Conservation (phyloP, 345 rosid species). For the Euphorbia pulcherrima region DNA sequence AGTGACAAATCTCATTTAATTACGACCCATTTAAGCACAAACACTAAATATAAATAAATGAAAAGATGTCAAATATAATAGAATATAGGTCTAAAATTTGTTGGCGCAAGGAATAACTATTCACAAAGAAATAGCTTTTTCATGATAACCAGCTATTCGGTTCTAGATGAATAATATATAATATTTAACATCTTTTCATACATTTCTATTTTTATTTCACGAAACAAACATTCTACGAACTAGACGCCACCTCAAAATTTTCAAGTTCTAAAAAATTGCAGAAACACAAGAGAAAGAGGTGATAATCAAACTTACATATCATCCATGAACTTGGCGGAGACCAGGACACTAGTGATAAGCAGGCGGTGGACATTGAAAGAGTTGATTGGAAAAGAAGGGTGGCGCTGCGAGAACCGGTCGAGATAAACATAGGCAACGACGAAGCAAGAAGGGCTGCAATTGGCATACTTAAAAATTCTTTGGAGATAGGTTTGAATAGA, state of each 20-base stretch:
- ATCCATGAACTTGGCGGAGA: constrained; percentile 81
- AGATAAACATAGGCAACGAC: constrained; percentile 69
- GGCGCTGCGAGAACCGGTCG: constrained; percentile 54
- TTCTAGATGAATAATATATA: too few relatives aligned
- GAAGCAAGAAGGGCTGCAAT: constrained; percentile 71
- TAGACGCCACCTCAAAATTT: too few relatives aligned
- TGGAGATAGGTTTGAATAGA: constrained; percentile 61
- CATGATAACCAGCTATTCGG: too few relatives aligned
- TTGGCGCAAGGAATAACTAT: too few relatives aligned
- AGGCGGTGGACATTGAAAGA: constrained; percentile 65
- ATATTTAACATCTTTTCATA: too few relatives aligned
- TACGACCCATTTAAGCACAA: not conserved
- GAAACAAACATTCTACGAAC: too few relatives aligned
- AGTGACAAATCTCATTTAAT: not conserved
- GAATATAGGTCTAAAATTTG: too few relatives aligned
- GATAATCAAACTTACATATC: constrained; percentile 53
- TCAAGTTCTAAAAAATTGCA: too few relatives aligned
- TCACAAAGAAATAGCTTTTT: too few relatives aligned
- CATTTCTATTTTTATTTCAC: too few relatives aligned
- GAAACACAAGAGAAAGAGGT: not conserved
- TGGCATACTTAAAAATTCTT: constrained; percentile 67
- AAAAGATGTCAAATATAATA: too few relatives aligned
- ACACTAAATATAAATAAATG: too few relatives aligned
- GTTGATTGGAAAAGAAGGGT: constrained; percentile 50
- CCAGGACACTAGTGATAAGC: constrained; percentile 67